phyloP scores from a whole-genome alignment of 2,329 filamentous ascomycete genomes.

The Verticillium isaacii region DNA sequence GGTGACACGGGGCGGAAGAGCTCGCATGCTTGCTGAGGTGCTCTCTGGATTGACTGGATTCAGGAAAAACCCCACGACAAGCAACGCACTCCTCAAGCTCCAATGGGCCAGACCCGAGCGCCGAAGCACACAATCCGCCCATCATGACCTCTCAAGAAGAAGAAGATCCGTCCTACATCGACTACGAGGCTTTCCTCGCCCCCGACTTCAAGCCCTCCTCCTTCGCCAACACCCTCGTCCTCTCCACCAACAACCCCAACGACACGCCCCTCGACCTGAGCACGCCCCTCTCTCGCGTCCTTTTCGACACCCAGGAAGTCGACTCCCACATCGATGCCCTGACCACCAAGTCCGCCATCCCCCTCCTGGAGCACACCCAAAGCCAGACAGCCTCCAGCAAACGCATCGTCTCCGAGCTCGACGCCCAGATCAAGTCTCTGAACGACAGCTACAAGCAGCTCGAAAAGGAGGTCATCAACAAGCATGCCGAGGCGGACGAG shows the following conservation, averaged over 20 bases:
- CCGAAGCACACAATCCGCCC: neutral
- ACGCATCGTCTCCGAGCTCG: constrained; percentile 69
- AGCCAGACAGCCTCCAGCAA: constrained; percentile 68
- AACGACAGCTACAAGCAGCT: constrained; percentile 82
- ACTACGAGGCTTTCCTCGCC: constrained; percentile 87
- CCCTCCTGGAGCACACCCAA: constrained; percentile 73
- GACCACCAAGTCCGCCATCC: constrained; percentile 77
- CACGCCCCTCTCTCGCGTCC: constrained; percentile 84
- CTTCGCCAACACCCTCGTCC: constrained; percentile 86
- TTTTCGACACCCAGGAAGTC: constrained; percentile 96
- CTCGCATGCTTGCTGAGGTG: too few species aligned
- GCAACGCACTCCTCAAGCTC: neutral
- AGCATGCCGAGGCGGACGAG: constrained; percentile 81
- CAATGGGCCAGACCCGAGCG: neutral
- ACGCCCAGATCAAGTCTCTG: constrained; percentile 73
- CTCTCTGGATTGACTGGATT: too few species aligned
- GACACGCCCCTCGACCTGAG: constrained; percentile 90
- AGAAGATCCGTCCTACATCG: constrained; percentile 79
- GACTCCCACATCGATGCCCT: constrained; percentile 92
- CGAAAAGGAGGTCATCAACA: constrained; percentile 79
- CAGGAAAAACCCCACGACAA: too few species aligned
- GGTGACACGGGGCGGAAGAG: neutral
- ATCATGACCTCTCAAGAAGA: constrained; percentile 31
- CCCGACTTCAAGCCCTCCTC: constrained; percentile 73
- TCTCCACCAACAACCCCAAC: constrained; percentile 85